These are phyloP conservation scores for Theobroma cacao DNA, from an alignment of 345 rosid species.

Conservation along the genomic window DNA sequence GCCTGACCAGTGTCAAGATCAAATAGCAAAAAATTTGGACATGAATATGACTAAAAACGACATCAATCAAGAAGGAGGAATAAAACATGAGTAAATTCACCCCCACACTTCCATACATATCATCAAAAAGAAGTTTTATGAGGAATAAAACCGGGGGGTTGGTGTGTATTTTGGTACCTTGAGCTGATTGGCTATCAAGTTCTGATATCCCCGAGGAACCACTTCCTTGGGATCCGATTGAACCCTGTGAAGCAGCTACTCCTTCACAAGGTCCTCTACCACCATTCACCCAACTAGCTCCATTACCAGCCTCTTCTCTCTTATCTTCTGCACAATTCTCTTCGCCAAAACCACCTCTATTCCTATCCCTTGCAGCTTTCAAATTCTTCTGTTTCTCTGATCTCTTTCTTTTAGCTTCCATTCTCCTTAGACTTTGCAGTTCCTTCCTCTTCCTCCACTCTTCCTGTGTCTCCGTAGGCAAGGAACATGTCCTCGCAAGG, in stretches of 20 bases:
- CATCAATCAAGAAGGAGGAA: not conserved
- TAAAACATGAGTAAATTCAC: not conserved
- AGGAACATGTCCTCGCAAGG: slow-evolving; percentile 56
- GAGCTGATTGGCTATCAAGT: slow-evolving; percentile 41
- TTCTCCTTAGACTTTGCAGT: slow-evolving; percentile 57
- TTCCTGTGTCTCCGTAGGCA: slow-evolving; percentile 63
- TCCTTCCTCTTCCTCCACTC: slow-evolving; percentile 79
- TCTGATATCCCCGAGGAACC: slow-evolving; percentile 62
- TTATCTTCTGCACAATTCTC: slow-evolving; percentile 30
- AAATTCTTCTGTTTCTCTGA: slow-evolving; percentile 62
- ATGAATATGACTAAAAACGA: not conserved
- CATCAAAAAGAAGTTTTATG: not conserved
- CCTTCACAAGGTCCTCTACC: slow-evolving; percentile 11
- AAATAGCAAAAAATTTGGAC: not conserved
- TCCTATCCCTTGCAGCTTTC: slow-evolving; percentile 30
- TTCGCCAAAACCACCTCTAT: slow-evolving; percentile 18
- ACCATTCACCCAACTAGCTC: slow-evolving; percentile 14
- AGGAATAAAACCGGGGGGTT: not conserved
- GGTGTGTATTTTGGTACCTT: slow-evolving; percentile 35
- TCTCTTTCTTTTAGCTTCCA: slow-evolving; percentile 79
- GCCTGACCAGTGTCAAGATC: slow-evolving; percentile 6
- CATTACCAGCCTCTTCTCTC: slow-evolving; percentile 9
- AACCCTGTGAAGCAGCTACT: slow-evolving; percentile 31
- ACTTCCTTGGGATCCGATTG: slow-evolving; percentile 59
- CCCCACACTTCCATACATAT: not conserved